These are phyloP conservation scores for Megacollybia marginata DNA, from an alignment of 768 basidiomycete genomes.

Conservation along the genomic window DNA sequence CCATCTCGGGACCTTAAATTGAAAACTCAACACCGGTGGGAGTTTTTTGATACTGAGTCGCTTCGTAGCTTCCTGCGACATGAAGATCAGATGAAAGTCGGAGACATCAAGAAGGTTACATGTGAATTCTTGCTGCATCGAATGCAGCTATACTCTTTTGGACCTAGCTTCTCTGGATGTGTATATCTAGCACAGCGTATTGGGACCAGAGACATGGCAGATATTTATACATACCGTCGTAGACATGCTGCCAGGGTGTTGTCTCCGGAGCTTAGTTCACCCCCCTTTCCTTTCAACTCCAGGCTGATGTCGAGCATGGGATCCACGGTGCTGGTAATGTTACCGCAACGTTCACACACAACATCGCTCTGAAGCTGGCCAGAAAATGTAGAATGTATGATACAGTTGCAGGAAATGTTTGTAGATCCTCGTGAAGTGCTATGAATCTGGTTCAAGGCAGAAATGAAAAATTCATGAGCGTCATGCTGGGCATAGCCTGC, in stretches of 20 bases:
- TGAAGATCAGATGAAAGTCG: slow-evolving; percentile 2
- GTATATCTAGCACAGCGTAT: slow-evolving; percentile 52
- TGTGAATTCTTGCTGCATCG: slow-evolving; percentile 71
- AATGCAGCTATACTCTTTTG: slow-evolving; percentile 77
- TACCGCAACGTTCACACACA: slow-evolving; percentile 79
- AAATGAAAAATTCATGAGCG: slow-evolving; percentile 83
- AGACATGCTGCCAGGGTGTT: slow-evolving; percentile 73
- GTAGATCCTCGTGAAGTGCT: slow-evolving; percentile 66
- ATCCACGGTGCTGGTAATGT: slow-evolving; percentile 72
- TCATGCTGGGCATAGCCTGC: slow-evolving; percentile 94
- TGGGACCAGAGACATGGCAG: not conserved
- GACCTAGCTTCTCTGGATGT: slow-evolving; percentile 73
- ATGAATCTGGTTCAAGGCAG: slow-evolving; percentile 84
- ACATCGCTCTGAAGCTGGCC: slow-evolving; percentile 87
- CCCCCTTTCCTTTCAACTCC: slow-evolving; percentile 58
- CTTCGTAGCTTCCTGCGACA: slow-evolving; percentile 67
- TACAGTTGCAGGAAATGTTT: slow-evolving; percentile 78
- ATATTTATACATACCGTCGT: slow-evolving; percentile 40
- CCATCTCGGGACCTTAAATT: slow-evolving; percentile 68
- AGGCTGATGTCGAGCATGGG: slow-evolving; percentile 89
- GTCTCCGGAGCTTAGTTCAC: slow-evolving; percentile 35
- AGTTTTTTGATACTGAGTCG: slow-evolving; percentile 78
- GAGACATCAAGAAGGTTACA: slow-evolving; percentile 27
- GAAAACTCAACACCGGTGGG: slow-evolving; percentile 87
- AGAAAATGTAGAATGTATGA: slow-evolving; percentile 85